Evolutionary conservation across 108 stramenopile genomes (phyloP), one percentile per base, ranked within the genome.

Genomic region (Schizochytrium sp.): DNA sequence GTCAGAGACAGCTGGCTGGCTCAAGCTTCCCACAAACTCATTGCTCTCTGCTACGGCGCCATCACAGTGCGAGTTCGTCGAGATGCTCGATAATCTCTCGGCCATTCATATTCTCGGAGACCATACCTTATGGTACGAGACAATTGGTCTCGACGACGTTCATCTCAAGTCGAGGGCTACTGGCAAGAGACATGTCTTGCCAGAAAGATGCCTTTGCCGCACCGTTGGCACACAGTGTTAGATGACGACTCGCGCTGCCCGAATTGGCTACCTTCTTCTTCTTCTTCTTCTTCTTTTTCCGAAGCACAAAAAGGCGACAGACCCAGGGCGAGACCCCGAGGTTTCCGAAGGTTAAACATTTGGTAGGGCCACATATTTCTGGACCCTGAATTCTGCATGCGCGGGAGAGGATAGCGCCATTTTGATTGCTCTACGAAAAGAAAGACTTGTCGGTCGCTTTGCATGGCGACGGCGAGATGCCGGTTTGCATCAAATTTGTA

Each of bases 101-200:
- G 58, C 58, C 45, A 60, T 94, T 19, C 87, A 88, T 16, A 93
- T 94, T 47, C 89, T 93, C 41, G 94, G 94, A 6, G 94, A 94
- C 71, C 92, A 90, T 57, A 94, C 94, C 12, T 69, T 72, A 8
- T 94, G 94, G 94, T 94, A 94, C 89, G 94, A 94, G 87, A 91
- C 58, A 55, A 91, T 94, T 12, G 89, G 87, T 5, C 89, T 94
- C 87, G 94, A 94, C 87, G 87, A 93, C 69, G 93, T 94, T 5
- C 12, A 45, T 5, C 88, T 91, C 88, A 87, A 57, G 87, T 60
- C 60, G 83, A 69, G 55, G 55, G 57, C 72, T 72, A 57, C 47
- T 23, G 88, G 60, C 63, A 90, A 60, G 88, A 41, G 23, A 19
- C 28, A 91, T 4, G 71, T 23, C 18, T 69, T 92, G 45, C 92